Base-by-base conservation (phyloP, 1,284 basidiomycete species). In the Spongiforma sp. region DNA sequence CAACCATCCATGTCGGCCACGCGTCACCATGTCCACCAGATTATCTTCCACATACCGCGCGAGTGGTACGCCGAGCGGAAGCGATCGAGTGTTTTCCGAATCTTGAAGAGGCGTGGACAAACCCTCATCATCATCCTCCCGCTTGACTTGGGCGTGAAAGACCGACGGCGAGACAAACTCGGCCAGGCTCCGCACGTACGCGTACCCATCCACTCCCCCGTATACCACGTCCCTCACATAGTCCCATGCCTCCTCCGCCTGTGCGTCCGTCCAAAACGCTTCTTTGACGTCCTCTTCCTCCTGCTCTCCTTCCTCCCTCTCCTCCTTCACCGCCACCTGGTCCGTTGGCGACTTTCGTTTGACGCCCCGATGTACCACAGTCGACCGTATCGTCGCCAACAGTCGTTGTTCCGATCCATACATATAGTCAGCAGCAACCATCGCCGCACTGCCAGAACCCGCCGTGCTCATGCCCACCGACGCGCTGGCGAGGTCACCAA, bases 171-270 rank as follows among this genome's bases (percentile, higher is more conserved):
- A 59, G 17, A 89, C 80, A 68, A 93, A 93, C 74, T 90, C 87
- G 30, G 90, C 90, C 57, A 93, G 70, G 72, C 91, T 93, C 64
- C 88, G 80, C 57, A 89, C 82, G 73, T 93, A 93, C 9, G 91
- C 90, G 32, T 87, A 77, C 2, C 91, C 91, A 64, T 90, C 89
- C 0, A 85, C 79, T 41, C 91, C 90, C 1, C 91, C 91, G 69
- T 93, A 93, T 0, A 93, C 90, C 11, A 91, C 73, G 70, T 92
- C 89, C 34, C 83, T 77, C 21, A 93, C 61, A 70, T 89, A 91
- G 32, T 81, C 82, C 74, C 90, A 87, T 2, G 84, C 89, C 24
- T 83, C 81, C n/a, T 73, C 73, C 12, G 83, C 84, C 10, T 79
- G 77, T 61, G 78, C 78, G 17, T 77, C 71, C 34, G 75, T 82